phyloP scores from a whole-genome alignment of 2,329 filamentous ascomycete species.

The Xylaria sp. region DNA sequence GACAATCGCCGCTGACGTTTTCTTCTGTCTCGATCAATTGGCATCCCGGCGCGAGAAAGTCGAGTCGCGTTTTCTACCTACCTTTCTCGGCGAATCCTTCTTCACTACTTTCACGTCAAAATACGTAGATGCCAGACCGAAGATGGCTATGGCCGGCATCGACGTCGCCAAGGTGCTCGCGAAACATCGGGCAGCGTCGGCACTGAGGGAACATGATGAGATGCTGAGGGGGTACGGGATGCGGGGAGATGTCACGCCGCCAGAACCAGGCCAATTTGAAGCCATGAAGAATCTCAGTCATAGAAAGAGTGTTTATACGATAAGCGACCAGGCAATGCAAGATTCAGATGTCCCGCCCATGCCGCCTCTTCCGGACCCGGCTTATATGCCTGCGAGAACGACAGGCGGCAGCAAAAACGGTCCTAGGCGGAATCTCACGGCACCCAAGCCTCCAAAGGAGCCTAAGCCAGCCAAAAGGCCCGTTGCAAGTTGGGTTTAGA shows the following conservation, averaged over 20 bases:
- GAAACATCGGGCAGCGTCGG: constrained; percentile 19
- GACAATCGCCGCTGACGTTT: constrained; percentile 42
- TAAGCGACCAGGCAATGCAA: constrained; percentile 4
- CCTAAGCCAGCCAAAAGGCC: not conserved
- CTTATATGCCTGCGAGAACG: not conserved
- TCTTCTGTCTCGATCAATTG: constrained; percentile 40
- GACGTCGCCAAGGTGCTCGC: constrained; percentile 42
- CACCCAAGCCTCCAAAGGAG: not conserved
- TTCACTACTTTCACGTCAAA: constrained; percentile 42
- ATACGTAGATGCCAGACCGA: constrained; percentile 29
- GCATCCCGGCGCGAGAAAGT: not conserved
- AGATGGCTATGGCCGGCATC: constrained; percentile 40
- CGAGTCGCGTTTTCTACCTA: constrained; percentile 35
- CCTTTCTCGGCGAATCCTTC: constrained; percentile 45
- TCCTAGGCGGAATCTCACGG: not conserved
- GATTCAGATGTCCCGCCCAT: not conserved
- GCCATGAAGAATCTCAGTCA: constrained; percentile 38
- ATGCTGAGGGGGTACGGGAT: constrained; percentile 43
- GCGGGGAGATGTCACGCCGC: constrained; percentile 8
- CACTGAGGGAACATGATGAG: constrained; percentile 44
- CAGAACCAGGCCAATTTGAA: constrained; percentile 38
- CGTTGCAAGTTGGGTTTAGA: not conserved
- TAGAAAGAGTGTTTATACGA: constrained; percentile 41
- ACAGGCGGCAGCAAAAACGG: not conserved
- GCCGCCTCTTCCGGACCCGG: not conserved